These are phyloP conservation scores for Lophiotrema nucula DNA, from an alignment of 495 filamentous ascomycete genomes.

Conservation along the genomic window DNA sequence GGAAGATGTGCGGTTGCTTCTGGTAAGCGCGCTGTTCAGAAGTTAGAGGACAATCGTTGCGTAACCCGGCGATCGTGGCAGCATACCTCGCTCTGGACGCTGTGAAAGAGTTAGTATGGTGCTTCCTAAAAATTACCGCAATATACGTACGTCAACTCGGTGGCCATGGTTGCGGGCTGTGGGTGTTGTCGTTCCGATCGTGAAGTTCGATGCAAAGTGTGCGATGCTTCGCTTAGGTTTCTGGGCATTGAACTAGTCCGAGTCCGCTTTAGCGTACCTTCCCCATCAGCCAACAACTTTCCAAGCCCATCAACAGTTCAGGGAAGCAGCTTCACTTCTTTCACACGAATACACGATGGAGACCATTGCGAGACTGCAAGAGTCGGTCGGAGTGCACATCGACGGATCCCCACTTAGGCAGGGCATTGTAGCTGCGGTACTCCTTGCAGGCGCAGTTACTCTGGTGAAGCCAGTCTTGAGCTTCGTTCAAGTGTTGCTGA, in stretches of 20 bases:
- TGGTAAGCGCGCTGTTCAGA: conserved; percentile 98
- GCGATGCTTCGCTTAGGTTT: background rate
- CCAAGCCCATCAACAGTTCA: conserved; percentile 1
- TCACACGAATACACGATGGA: conserved; percentile 1
- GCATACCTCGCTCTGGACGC: conserved; percentile 93
- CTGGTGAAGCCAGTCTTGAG: conserved; percentile 53
- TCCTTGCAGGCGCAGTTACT: conserved; percentile 60
- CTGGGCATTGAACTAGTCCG: background rate
- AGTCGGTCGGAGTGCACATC: conserved; percentile 27
- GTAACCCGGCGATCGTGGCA: no score
- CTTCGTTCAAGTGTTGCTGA: conserved; percentile 65
- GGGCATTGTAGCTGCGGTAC: conserved; percentile 5
- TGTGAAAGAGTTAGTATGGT: conserved; percentile 17
- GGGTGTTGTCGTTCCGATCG: conserved; percentile 22
- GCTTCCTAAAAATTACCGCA: no score
- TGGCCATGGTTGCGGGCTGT: conserved; percentile 81
- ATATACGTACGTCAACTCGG: conserved; percentile 73
- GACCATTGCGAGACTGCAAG: background rate
- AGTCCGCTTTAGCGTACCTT: background rate
- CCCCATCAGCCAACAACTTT: conserved; percentile 3
- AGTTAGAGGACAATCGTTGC: no score
- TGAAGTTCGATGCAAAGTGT: background rate
- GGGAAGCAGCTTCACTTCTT: background rate
- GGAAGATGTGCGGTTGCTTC: conserved; percentile 98
- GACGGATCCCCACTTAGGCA: conserved; percentile 23